Conservation (phyloP, 768 basidiomycete genomes). For the Boletellus ananas region DNA sequence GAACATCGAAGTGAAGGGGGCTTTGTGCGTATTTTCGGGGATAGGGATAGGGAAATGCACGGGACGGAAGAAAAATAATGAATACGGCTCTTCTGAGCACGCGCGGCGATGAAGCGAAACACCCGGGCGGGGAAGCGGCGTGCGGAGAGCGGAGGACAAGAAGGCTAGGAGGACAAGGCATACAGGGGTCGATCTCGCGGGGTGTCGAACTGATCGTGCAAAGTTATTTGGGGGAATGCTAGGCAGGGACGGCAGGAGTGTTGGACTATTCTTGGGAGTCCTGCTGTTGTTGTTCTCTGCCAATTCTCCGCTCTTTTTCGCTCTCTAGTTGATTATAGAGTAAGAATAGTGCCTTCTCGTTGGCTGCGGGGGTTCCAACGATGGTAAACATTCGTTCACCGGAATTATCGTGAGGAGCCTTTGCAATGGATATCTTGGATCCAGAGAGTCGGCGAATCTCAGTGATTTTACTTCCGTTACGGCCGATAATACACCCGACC, state of each 20-base stretch:
- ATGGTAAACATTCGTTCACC: conserved; percentile 99
- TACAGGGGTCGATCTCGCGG: conserved; percentile 15
- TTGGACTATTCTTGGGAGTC: conserved; percentile 50
- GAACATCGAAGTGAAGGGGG: conserved; percentile 24
- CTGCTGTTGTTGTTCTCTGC: conserved; percentile 77
- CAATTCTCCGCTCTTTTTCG: conserved; percentile 92
- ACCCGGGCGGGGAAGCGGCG: conserved; percentile 8
- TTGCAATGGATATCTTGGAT: conserved; percentile 97
- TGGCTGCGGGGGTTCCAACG: conserved; percentile 91
- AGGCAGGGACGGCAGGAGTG: neutral
- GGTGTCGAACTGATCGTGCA: conserved; percentile 17
- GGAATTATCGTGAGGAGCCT: conserved; percentile 98
- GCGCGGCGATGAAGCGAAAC: conserved; percentile 7
- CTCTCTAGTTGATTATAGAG: conserved; percentile 96
- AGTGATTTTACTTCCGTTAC: conserved; percentile 96
- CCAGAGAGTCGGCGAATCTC: conserved; percentile 98
- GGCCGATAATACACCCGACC: conserved; percentile 96
- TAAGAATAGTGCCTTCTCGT: conserved; percentile 96
- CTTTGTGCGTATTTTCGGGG: conserved; percentile 23
- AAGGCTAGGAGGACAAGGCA: conserved; percentile 26
- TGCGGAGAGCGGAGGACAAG: conserved; percentile 25
- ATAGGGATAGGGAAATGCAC: conserved; percentile 19
- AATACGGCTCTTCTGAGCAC: conserved; percentile 17
- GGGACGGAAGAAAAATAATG: conserved; percentile 22
- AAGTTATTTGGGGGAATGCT: conserved; percentile 2